Conservation (phyloP, 2,329 filamentous ascomycete genomes). For the Aureobasidium sp. region DNA sequence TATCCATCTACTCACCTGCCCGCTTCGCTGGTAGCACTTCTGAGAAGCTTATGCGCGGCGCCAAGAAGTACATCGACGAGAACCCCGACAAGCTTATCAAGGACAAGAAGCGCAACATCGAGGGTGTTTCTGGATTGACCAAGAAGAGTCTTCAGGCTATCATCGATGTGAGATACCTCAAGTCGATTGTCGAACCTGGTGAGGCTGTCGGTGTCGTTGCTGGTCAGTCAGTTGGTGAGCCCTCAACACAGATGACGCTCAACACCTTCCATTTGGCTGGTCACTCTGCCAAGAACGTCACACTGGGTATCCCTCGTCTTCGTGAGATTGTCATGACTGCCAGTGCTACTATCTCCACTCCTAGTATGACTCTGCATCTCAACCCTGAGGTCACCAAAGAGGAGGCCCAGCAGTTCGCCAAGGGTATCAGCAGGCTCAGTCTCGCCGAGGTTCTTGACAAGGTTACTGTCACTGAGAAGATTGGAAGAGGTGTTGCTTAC, state of each 20-base stretch:
- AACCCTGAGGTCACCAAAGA: conserved; percentile 60
- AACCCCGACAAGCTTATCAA: conserved; percentile 57
- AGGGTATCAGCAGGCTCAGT: conserved; percentile 79
- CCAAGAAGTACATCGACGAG: conserved; percentile 66
- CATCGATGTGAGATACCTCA: conserved; percentile 85
- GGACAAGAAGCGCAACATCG: conserved; percentile 48
- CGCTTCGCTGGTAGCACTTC: conserved; percentile 79
- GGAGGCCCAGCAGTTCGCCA: conserved; percentile 72
- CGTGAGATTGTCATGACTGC: conserved; percentile 99
- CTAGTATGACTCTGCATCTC: conserved; percentile 76
- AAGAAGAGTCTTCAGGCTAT: conserved; percentile 75
- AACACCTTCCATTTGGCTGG: conserved; percentile 99
- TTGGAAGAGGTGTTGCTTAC: conserved; percentile 61
- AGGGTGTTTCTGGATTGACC: conserved; percentile 32
- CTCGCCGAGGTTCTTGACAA: conserved; percentile 77
- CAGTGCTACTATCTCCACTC: conserved; percentile 78
- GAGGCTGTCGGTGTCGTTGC: conserved; percentile 96
- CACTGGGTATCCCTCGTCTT: conserved; percentile 91
- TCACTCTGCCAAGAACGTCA: conserved; percentile 97
- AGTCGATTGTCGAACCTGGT: conserved; percentile 84
- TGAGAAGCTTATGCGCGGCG: conserved; percentile 67
- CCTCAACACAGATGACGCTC: conserved; percentile 97
- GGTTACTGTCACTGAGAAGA: conserved; percentile 68
- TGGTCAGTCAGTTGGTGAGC: conserved; percentile 92
- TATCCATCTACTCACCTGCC: conserved; percentile 63